phyloP scores from a whole-genome alignment of 305 asterid species.

The Fraxinus paxiana region DNA sequence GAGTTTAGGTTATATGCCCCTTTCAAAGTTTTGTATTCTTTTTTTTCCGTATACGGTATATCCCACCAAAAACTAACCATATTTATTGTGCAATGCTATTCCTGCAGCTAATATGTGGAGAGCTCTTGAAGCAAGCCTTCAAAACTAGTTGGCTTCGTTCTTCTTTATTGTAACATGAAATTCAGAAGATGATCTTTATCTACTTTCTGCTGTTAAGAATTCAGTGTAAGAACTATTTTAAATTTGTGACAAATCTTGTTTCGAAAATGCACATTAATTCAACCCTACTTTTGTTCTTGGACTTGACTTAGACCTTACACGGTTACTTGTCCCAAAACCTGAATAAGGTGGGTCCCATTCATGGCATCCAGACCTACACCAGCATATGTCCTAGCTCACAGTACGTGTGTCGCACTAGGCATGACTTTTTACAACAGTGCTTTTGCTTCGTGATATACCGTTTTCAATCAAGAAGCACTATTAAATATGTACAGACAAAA shows the following conservation, averaged over 20 bases:
- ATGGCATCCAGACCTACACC: no score
- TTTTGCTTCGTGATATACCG: no score
- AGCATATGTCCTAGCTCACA: no score
- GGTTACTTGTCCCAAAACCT: neutral
- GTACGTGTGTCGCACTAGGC: no score
- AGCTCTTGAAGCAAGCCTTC: neutral
- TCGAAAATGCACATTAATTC: neutral
- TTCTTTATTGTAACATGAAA: neutral
- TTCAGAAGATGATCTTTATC: neutral
- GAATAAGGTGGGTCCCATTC: no score
- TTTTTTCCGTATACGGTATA: neutral
- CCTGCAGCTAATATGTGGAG: slow-evolving; percentile 17
- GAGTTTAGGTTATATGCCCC: neutral
- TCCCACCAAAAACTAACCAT: neutral
- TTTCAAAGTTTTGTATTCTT: neutral
- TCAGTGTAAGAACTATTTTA: neutral
- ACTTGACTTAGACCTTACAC: neutral
- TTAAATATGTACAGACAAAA: no score
- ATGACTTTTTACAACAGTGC: no score
- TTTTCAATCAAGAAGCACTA: no score
- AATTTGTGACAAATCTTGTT: neutral
- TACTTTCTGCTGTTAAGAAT: neutral
- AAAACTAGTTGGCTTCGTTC: neutral
- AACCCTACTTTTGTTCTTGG: neutral
- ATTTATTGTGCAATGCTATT: neutral